These are phyloP conservation scores for Pulveroboletus sp. DNA, from an alignment of 768 basidiomycete species.

Conservation along the genomic window DNA sequence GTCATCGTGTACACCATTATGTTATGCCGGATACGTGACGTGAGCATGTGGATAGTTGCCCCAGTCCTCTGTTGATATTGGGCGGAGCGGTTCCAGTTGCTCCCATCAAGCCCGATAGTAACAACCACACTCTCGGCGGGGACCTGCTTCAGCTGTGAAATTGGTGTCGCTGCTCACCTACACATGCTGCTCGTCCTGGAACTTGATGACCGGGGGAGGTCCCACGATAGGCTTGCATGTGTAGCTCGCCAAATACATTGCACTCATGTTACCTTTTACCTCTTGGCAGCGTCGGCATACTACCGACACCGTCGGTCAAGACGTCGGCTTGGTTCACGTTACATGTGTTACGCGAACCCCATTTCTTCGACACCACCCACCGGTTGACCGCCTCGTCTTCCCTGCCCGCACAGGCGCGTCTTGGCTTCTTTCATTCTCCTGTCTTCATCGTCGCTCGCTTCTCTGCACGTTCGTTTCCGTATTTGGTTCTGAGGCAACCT, in stretches of 20 bases:
- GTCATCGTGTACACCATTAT: too few relatives aligned
- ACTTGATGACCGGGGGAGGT: too few relatives aligned
- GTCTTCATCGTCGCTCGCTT: background rate
- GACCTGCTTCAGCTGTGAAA: background rate
- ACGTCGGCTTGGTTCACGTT: background rate
- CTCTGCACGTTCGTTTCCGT: slow-evolving; percentile 3
- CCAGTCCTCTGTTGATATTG: too few relatives aligned
- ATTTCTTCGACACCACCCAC: background rate
- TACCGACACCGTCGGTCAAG: background rate
- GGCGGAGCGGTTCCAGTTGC: too few relatives aligned
- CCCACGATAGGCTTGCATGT: too few relatives aligned
- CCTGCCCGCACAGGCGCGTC: background rate
- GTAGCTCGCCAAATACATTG: too few relatives aligned
- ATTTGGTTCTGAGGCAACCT: background rate
- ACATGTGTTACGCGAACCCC: background rate
- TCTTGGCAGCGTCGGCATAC: too few relatives aligned
- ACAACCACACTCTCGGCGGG: background rate
- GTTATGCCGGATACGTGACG: too few relatives aligned
- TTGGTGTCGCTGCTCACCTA: background rate
- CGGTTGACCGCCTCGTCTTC: background rate
- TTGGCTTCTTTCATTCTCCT: background rate
- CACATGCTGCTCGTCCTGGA: too few relatives aligned
- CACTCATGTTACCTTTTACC: too few relatives aligned
- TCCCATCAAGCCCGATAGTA: too few relatives aligned
- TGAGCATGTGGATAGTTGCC: too few relatives aligned